Percentiles rank a stretch among this genome's conserved stretches.
These are phyloP conservation scores for Talaromyces atroroseus DNA, from an alignment of 2,329 filamentous ascomycete genomes.

Conservation along the genomic window DNA sequence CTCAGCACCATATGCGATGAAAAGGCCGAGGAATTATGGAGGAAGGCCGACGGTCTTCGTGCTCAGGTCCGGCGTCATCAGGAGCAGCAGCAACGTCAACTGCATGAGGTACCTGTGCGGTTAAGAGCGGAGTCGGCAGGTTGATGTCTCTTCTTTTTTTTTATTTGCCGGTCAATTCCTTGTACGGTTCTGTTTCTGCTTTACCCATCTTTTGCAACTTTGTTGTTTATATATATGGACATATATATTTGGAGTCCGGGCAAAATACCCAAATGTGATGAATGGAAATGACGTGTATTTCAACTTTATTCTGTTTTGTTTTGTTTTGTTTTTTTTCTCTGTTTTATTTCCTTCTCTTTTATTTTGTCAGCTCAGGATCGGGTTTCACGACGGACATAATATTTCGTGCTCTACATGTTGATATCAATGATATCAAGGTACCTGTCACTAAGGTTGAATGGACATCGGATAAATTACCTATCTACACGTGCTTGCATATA, in stretches of 20 bases:
- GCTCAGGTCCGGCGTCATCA: constrained; percentile 8
- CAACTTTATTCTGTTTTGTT: neutral
- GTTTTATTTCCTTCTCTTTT: neutral
- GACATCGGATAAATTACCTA: neutral
- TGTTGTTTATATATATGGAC: neutral
- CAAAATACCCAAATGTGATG: constrained; percentile 5
- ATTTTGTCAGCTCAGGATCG: neutral
- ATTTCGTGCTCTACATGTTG: neutral
- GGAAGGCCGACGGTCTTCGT: constrained; percentile 8
- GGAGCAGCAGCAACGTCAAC: constrained; percentile 7
- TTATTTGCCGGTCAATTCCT: neutral
- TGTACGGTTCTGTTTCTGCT: neutral
- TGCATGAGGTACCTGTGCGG: neutral
- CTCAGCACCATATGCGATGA: constrained; percentile 19
- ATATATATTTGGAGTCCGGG: constrained; percentile 7
- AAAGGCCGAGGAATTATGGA: constrained; percentile 20
- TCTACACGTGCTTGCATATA: neutral
- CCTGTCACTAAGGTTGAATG: neutral
- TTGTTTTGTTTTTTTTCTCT: neutral
- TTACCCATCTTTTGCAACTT: neutral
- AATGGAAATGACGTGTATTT: constrained; percentile 7
- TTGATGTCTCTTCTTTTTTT: neutral
- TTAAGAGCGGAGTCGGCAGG: constrained; percentile 3
- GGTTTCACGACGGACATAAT: neutral
- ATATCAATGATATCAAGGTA: neutral